These are phyloP conservation scores for Cymbomonas tetramitiformis DNA, from an alignment of 139 green algal species.

Conservation along the genomic window DNA sequence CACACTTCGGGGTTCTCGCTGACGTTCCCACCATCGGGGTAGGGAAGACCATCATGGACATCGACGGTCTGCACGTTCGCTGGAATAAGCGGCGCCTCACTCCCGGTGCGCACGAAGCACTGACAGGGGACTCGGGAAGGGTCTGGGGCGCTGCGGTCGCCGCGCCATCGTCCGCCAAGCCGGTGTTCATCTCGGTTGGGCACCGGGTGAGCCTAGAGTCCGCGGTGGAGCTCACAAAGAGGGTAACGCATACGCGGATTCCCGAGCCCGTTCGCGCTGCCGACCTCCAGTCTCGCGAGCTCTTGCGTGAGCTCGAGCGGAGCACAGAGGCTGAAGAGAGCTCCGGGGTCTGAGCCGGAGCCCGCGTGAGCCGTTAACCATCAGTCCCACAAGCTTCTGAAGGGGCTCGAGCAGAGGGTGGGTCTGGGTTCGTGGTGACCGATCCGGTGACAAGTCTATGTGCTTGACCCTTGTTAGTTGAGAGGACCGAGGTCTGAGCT, in stretches of 20 bases:
- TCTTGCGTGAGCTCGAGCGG: not conserved
- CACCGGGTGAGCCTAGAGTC: conserved; percentile 6
- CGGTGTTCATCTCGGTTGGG: conserved; percentile 22
- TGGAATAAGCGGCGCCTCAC: not conserved
- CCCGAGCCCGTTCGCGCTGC: conserved; percentile 22
- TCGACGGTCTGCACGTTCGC: conserved; percentile 4
- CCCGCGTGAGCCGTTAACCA: too few species aligned
- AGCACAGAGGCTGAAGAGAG: too few species aligned
- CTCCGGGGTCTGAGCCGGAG: too few species aligned
- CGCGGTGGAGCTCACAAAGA: conserved; percentile 3
- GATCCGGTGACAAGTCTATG: too few species aligned
- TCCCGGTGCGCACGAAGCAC: not conserved
- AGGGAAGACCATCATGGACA: conserved; percentile 22
- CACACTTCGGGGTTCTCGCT: conserved; percentile 22
- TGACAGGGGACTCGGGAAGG: not conserved
- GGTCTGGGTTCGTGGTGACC: too few species aligned
- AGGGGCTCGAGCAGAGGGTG: too few species aligned
- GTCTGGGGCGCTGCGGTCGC: not conserved
- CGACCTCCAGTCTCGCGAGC: not conserved
- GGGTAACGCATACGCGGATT: conserved; percentile 13
- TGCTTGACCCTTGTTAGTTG: too few species aligned
- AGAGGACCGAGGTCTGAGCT: too few species aligned
- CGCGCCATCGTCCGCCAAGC: not conserved
- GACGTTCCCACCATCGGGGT: conserved; percentile 26
- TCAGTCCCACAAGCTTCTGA: too few species aligned